Evolutionary conservation across 2,329 filamentous ascomycete species (phyloP).

Genomic region (Apiospora aurea): DNA sequence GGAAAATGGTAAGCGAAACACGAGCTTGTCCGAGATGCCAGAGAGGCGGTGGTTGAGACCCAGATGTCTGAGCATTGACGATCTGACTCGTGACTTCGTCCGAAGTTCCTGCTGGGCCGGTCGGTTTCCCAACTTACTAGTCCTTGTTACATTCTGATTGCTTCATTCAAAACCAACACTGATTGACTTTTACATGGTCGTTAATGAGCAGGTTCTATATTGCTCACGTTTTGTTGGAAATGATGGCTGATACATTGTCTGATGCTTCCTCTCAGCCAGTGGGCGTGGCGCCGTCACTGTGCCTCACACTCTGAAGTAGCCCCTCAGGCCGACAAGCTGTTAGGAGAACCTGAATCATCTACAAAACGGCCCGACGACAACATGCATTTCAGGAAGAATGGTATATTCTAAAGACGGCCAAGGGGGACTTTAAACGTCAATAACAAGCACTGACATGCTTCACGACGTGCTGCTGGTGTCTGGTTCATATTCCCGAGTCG

Average conservation of each 20-base stretch:
- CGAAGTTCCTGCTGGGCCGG: not conserved
- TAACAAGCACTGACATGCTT: too few relatives aligned
- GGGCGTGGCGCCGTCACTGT: not conserved
- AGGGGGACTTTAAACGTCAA: too few relatives aligned
- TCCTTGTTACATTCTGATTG: too few relatives aligned
- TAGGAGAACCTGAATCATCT: not conserved
- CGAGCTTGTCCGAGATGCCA: not conserved
- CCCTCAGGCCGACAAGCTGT: not conserved
- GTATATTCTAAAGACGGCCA: too few relatives aligned
- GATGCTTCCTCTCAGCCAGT: not conserved
- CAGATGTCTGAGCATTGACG: not conserved
- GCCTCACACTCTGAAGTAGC: not conserved
- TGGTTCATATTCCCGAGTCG: slow-evolving; percentile 13
- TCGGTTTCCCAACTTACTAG: not conserved
- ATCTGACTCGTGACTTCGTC: not conserved
- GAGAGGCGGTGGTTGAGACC: not conserved
- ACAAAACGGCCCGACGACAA: too few relatives aligned
- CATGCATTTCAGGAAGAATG: too few relatives aligned
- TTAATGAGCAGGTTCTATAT: too few relatives aligned
- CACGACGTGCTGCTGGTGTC: too few relatives aligned
- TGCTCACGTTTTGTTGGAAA: not conserved
- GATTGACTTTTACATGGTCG: too few relatives aligned
- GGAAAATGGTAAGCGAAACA: not conserved
- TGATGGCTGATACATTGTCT: not conserved
- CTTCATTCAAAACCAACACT: too few relatives aligned